Evolutionary conservation across 2,329 filamentous ascomycete genomes (phyloP), one percentile per base, ranked within the genome.

Genomic region (Xylariaceae sp.): DNA sequence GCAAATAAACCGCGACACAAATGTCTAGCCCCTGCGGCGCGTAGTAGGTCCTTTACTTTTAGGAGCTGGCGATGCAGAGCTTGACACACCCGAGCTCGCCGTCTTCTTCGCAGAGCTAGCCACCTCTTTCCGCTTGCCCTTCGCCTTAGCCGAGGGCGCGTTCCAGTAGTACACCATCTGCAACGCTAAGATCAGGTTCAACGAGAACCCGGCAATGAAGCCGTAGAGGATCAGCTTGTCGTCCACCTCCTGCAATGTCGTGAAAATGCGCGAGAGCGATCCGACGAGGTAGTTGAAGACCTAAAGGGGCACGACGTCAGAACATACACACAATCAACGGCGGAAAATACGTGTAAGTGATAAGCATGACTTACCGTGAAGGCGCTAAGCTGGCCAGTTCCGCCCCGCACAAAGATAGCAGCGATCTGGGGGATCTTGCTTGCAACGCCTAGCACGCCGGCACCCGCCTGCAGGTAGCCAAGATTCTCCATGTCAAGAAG

Each of bases 111-210:
- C 65, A 37, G 68, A 61, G 30, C 65, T 58, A 23, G 65, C 64
- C 17, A 68, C 66, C 59, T 72, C 74, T 72, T 73, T 75, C 64
- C 71, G 73, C 71, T 76, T 77, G 23, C 73, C 73, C 65, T 73
- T 71, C 11, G 69, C 72, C 70, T 74, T 74, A 60, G 70, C 71
- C 53, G 81, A 78, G 8, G 82, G 82, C 6, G 80, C 77, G 70
- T 97, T 96, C 94, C 94, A 99, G 80, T 97, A 97, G 77, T 92
- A 96, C 34, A 96, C 72, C 88, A 99, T 94, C 79, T 99, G 94
- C 45, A 82, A 76, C 11, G 92, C 92, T 59, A 99, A 81, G 58
- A 99, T 82, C 59, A 87, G 80, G 75, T 99, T 99, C 68, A 99
- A 84, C n/a, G 80, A 77, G 73, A 97, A 97, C 34, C 92, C 94